Conservation (phyloP, 176 grass and related monocot species). For the Olyra latifolia region DNA sequence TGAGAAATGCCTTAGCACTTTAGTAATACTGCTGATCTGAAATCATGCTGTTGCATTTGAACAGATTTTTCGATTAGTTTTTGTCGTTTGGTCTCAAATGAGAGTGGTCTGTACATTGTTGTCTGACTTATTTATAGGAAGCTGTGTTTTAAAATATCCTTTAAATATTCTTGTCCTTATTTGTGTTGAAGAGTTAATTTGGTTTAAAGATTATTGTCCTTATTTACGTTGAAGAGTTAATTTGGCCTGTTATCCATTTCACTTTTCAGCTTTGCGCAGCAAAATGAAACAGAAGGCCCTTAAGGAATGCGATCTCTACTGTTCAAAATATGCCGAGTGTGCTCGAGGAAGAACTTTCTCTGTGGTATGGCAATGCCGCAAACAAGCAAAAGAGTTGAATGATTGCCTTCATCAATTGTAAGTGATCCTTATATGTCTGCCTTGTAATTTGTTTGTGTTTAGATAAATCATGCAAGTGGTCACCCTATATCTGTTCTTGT, state of each 20-base stretch:
- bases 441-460: not conserved
- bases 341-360: slow-evolving; percentile 90
- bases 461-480: not conserved
- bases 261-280: slow-evolving; percentile 79
- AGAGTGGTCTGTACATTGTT: not conserved
- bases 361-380: slow-evolving; percentile 80
- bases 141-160: not conserved
- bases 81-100: not conserved
- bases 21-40: not conserved
- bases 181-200: not conserved
- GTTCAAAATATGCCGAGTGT: slow-evolving; percentile 95
- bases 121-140: not conserved
- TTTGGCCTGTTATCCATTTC: not conserved
- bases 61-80: not conserved
- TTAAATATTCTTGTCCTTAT: not conserved
- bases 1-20: not conserved
- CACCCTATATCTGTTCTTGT: not conserved
- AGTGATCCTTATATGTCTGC: slow-evolving; percentile 26
- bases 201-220: not conserved
- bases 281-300: slow-evolving; percentile 98
- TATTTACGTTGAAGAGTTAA: not conserved
- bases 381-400: slow-evolving; percentile 91
- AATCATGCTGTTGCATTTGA: not conserved
- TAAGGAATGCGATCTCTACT: slow-evolving; percentile 73
- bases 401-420: slow-evolving; percentile 97